Evolutionary conservation across 768 basidiomycete species (phyloP), one percentile per base, ranked within the genome.

Genomic region (Amanita pallidorosea): DNA sequence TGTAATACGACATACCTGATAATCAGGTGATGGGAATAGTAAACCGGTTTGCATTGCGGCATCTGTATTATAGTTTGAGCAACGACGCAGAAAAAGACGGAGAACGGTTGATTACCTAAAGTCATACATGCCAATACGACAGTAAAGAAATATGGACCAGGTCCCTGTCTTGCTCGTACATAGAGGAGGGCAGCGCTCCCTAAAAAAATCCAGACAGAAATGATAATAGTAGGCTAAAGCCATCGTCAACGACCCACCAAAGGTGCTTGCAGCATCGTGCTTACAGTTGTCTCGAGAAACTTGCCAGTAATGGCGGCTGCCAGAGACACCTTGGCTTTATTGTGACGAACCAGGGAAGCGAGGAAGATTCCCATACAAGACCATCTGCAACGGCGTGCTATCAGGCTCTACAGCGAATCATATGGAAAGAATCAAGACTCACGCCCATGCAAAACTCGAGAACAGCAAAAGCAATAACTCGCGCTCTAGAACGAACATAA

Each of bases 21-120:
- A 88, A 58, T 74, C 75, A 1, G 85, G 78, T 55, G 70, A 86
- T 1, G 86, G 86, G 57, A 75, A 81, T 7, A 88, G 64, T 11
- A 63, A 73, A 0, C 77, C 75, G 0, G 78, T 79, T 0, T 77
- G 80, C 15, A 85, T 57, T 15, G 67, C 64, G 13, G 83, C 80
- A 56, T 85, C 85, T 82, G 53, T 20, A 51, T 41, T 7, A 45
- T 29, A 8, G 33, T 35, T 12, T 46, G 8, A 27, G 12, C 11
- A 15, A 37, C 45, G 2, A 7, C 8, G 18, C 29, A n/a, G 15
- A 15, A 31, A 27, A 7, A 38, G n/a, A 7, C 20, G 15, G 37
- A 18, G 18, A 27, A 53, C 12, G 33, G 12, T 25, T 55, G 18
- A 52, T 7, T 50, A 79, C 82, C 79, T 7, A 84, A 47, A 56